Conservation (phyloP, 2,329 filamentous ascomycete genomes). For the Didymella segeticola region DNA sequence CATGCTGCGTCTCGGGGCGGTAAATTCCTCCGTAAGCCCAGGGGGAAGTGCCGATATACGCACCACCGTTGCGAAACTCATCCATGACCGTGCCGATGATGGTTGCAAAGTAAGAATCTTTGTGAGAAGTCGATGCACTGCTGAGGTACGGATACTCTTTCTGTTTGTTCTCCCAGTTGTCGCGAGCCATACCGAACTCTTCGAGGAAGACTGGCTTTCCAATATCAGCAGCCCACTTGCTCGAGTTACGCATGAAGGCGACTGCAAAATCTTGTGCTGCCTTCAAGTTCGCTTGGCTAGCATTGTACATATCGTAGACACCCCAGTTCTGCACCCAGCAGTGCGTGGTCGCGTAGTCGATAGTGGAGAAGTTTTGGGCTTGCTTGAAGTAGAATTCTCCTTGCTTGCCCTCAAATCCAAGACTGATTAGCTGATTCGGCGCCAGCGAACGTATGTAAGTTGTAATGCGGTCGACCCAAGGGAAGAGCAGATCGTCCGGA, state of each 20-base stretch:
- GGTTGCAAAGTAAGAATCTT: constrained; percentile 48
- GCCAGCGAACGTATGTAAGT: constrained; percentile 46
- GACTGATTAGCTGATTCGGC: constrained; percentile 48
- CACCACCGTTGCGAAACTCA: constrained; percentile 43
- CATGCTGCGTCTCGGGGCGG: constrained; percentile 48
- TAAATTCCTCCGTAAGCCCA: constrained; percentile 52
- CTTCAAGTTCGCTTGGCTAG: constrained; percentile 39
- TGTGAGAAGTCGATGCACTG: constrained; percentile 45
- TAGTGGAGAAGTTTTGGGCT: constrained; percentile 45
- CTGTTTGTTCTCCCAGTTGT: constrained; percentile 49
- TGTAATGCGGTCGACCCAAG: constrained; percentile 48
- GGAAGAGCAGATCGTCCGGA: constrained; percentile 43
- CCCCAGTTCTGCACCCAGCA: constrained; percentile 53
- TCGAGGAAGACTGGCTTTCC: constrained; percentile 49
- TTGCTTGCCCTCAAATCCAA: constrained; percentile 50
- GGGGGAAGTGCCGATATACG: constrained; percentile 48
- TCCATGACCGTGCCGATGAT: constrained; percentile 48
- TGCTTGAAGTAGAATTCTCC: constrained; percentile 50
- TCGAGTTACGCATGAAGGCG: constrained; percentile 44
- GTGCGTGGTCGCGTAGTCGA: constrained; percentile 51
- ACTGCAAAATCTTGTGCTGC: constrained; percentile 46
- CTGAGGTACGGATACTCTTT: constrained; percentile 49
- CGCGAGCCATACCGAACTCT: constrained; percentile 51
- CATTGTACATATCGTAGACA: constrained; percentile 49
- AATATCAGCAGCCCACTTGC: constrained; percentile 46